Percentiles rank a stretch among this genome's conserved stretches.
Evolutionary conservation across 805 yeast species (phyloP).

Genomic region (Groenewaldozyma salmanticensis): DNA sequence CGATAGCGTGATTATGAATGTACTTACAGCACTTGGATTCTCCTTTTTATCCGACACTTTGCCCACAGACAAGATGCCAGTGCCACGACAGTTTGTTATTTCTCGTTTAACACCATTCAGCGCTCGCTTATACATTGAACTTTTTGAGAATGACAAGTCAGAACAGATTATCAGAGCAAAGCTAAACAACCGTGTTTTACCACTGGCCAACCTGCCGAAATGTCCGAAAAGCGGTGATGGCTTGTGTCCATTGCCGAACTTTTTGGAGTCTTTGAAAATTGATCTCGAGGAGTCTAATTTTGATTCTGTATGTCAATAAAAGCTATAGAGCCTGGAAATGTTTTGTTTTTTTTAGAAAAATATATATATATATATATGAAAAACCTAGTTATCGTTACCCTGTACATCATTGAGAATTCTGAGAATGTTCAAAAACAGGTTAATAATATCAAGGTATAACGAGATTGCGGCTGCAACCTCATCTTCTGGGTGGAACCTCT

Average conservation of each 20-base stretch:
- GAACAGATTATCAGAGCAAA: conserved; percentile 26
- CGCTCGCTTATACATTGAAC: conserved; percentile 31
- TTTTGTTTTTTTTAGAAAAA: background rate
- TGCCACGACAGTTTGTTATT: conserved; percentile 30
- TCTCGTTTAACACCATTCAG: conserved; percentile 35
- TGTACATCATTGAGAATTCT: conserved; percentile 40
- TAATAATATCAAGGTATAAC: conserved; percentile 73
- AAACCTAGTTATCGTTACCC: conserved; percentile 6
- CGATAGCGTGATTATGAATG: conserved; percentile 57
- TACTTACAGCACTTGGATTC: conserved; percentile 56
- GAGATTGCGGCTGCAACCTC: conserved; percentile 73
- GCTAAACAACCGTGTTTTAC: conserved; percentile 31
- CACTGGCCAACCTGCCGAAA: conserved; percentile 25
- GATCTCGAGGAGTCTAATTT: conserved; percentile 9
- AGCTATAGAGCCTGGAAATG: background rate
- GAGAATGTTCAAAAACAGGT: conserved; percentile 67
- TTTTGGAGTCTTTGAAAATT: conserved; percentile 8
- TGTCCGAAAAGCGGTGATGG: conserved; percentile 27
- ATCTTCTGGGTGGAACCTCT: conserved; percentile 69
- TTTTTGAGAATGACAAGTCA: conserved; percentile 28
- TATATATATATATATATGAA: background rate
- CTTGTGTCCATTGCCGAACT: conserved; percentile 24
- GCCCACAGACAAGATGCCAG: conserved; percentile 35
- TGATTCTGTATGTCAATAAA: conserved; percentile 8
- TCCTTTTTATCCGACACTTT: conserved; percentile 31